Base-by-base conservation (phyloP, 306 rosid species). In the Ormosia semicastrata region DNA sequence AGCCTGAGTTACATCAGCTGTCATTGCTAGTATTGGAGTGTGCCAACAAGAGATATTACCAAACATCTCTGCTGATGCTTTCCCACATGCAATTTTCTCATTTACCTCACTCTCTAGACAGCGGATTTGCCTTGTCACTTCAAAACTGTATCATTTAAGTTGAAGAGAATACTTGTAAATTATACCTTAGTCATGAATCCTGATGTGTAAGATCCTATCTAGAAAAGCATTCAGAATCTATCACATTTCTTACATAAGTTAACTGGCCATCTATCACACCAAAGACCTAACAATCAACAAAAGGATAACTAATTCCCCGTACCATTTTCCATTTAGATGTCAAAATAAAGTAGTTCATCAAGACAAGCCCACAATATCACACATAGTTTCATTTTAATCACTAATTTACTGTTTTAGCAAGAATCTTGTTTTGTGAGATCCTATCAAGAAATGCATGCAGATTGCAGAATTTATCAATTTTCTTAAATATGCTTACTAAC, bases 11-110 rank as follows among this genome's bases (percentile, higher is more conserved):
- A 80, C 93, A 85, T 95, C 98, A 37, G 99, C 99, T 24, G 99
- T 95, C 99, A 95, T 92, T 24, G 99, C 99, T 77, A 95, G 82
- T 75, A 95, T 87, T 36, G 97, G 99, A 40, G 83, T 95, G 91
- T 87, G 97, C 99, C 98, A 93, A 82, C 65, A 46, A 57, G 83
- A 77, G 40, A 84, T 82, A 76, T 88, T 87, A 36, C 93, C 89
- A 66, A 78, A 89, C 90, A 71, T 85, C 85, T 92, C 95, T 0
- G 49, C 24, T 12, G 86, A 86, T 63, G 82, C 95, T 85, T 90
- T 85, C 66, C 92, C 94, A 17, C 86, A 57, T 4, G 89, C 93
- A 81, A 93, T 81, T 77, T 79, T 83, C 77, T 87, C 88, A 33
- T 90, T 92, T 30, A 84, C 89, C 86, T 86, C 83, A 6, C 77